Conservation (phyloP, 2,329 filamentous ascomycete genomes). For the Fusarium mundagurra region DNA sequence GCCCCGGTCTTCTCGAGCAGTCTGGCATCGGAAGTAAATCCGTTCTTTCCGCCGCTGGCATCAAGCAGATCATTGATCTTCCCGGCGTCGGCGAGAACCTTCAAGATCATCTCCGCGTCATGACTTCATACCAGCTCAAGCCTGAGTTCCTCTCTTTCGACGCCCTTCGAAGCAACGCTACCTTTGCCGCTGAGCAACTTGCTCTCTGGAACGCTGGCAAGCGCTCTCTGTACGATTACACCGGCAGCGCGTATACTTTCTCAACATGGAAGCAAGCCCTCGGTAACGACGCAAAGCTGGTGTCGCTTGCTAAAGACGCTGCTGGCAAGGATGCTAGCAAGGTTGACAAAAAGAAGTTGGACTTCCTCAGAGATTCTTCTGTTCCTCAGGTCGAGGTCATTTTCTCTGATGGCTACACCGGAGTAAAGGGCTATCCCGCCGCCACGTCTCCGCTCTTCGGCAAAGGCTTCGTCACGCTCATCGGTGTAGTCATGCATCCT, state of each 20-base stretch:
- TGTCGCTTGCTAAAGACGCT: constrained; percentile 35
- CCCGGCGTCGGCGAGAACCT: constrained; percentile 63
- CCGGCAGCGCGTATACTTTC: constrained; percentile 31
- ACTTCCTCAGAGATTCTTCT: constrained; percentile 47
- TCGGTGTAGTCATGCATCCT: constrained; percentile 69
- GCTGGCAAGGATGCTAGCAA: constrained; percentile 42
- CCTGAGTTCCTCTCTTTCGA: constrained; percentile 18
- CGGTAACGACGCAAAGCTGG: constrained; percentile 17
- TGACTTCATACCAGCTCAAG: constrained; percentile 47
- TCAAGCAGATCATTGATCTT: constrained; percentile 60
- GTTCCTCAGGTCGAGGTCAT: constrained; percentile 44
- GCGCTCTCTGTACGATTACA: constrained; percentile 35
- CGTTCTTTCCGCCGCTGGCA: constrained; percentile 58
- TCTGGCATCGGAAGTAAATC: constrained; percentile 63
- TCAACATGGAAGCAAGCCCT: constrained; percentile 36
- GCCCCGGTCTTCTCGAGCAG: constrained; percentile 65
- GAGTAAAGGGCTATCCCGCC: constrained; percentile 43
- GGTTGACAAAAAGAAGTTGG: constrained; percentile 52
- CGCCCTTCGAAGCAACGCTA: constrained; percentile 29
- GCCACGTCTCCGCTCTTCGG: constrained; percentile 37
- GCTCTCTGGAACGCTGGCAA: constrained; percentile 33
- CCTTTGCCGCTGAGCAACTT: constrained; percentile 27
- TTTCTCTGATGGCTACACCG: constrained; percentile 45
- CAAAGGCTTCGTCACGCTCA: constrained; percentile 55
- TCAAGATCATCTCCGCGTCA: constrained; percentile 49